Evolutionary conservation across 345 rosid genomes (phyloP).

Genomic region (Euphorbia pulcherrima): DNA sequence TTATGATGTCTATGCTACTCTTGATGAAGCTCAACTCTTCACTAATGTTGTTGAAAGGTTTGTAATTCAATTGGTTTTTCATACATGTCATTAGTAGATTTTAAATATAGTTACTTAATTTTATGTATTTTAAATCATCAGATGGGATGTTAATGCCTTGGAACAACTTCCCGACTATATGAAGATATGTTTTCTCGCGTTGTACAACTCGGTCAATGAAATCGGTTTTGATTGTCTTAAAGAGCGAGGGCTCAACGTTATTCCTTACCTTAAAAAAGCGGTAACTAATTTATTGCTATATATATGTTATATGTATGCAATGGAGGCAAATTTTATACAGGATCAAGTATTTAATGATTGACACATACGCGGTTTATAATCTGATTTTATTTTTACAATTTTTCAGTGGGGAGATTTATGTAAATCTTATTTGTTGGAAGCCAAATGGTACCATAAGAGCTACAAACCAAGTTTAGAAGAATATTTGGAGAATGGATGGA

Average conservation of each 20-base stretch:
- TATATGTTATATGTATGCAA: too few species aligned
- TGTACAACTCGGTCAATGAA: slow-evolving; percentile 33
- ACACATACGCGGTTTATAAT: too few species aligned
- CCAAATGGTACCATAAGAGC: slow-evolving; percentile 38
- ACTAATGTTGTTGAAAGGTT: slow-evolving; percentile 21
- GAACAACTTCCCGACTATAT: slow-evolving; percentile 47
- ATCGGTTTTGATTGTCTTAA: slow-evolving; percentile 27
- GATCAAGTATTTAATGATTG: too few species aligned
- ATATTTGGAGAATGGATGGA: slow-evolving; percentile 39
- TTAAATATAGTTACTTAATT: too few species aligned
- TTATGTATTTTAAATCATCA: slow-evolving; percentile 1
- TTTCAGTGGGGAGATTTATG: slow-evolving; percentile 42
- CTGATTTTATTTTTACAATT: background rate
- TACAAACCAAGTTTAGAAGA: slow-evolving; percentile 36
- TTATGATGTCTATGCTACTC: slow-evolving; percentile 41
- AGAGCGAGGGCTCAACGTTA: slow-evolving; percentile 26
- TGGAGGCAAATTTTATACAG: too few species aligned
- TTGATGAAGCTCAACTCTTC: slow-evolving; percentile 35
- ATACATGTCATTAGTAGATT: too few species aligned
- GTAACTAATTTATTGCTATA: slow-evolving; percentile 19
- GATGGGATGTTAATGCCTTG: slow-evolving; percentile 37
- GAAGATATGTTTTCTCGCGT: slow-evolving; percentile 37
- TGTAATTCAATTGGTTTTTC: background rate
- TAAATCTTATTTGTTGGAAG: slow-evolving; percentile 35
- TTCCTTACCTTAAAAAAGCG: slow-evolving; percentile 34